A percentile compares a stretch with the other conserved stretches of the same genome.
These are phyloP conservation scores for Hypoxylon cercidicola DNA, from an alignment of 495 filamentous ascomycete species.

Conservation along the genomic window DNA sequence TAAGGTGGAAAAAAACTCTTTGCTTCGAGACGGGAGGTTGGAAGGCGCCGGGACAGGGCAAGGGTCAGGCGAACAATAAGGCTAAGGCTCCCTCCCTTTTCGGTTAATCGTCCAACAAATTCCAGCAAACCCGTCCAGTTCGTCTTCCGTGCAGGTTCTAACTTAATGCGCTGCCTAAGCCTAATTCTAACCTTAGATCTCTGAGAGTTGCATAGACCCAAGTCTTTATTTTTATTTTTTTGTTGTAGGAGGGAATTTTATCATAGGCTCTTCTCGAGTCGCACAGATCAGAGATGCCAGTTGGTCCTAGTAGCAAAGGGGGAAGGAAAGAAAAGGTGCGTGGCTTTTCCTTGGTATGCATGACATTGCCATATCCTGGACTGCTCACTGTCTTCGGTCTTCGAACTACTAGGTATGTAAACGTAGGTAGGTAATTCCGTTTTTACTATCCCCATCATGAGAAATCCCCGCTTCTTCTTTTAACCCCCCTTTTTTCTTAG, in stretches of 20 bases:
- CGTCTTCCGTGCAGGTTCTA: constrained; percentile 8
- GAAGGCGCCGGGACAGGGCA: constrained; percentile 1
- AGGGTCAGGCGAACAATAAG: constrained; percentile 23
- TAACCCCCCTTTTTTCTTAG: constrained; percentile 4
- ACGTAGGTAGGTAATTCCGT: no score
- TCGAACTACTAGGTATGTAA: background rate
- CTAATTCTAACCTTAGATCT: no score
- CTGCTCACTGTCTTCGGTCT: background rate
- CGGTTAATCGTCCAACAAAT: constrained; percentile 32
- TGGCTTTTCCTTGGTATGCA: constrained; percentile 13
- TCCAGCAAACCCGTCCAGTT: constrained; percentile 1
- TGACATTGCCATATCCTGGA: background rate
- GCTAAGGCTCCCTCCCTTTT: constrained; percentile 16
- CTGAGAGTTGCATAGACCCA: no score
- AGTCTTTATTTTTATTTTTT: no score
- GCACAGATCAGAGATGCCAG: no score
- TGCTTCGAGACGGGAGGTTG: constrained; percentile 22
- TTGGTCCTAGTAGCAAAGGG: background rate
- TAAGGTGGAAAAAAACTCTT: constrained; percentile 27
- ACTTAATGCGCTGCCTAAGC: background rate
- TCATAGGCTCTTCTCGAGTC: no score
- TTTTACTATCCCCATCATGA: constrained; percentile 18
- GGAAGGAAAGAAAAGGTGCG: background rate
- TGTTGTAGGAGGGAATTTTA: no score
- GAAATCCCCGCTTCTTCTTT: constrained; percentile 10